Base-by-base conservation (phyloP, 148 eudicot genomes). In the Dysphania ambrosioides region DNA sequence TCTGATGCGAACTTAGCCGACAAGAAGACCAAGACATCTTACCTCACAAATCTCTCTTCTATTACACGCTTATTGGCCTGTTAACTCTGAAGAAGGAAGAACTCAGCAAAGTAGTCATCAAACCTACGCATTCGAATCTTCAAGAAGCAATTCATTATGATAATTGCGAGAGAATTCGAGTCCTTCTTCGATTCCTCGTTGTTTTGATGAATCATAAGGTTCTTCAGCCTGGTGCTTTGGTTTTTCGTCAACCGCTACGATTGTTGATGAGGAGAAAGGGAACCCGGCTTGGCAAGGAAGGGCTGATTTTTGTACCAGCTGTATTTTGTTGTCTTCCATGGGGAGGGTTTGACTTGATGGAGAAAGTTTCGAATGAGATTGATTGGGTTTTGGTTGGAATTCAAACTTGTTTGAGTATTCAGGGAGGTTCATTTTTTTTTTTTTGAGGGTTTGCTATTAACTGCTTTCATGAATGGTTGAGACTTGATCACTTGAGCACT, bases 211-310 rank as follows among this genome's bases (percentile, higher is more conserved):
- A 93, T 83, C 88, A 97, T 85, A 96, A 96, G 87, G 96, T 96
- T 77, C 75, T 96, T 66, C 93, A 85, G 74, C 97, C 99, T 26
- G 82, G 83, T 81, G 82, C 97, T 41, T 63, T 96, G 59, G 91
- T 92, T 19, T 96, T 71, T 96, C 99, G 30, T 96, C 99, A 34
- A 97, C 99, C 73, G 97, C 97, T 8, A 96, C 99, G 27, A 96
- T 87, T 42, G 91, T 96, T 70, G 99, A 96, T 72, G 99, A 96
- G 70, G 99, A 96, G 76, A 96, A 89, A 81, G 99, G 99, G 71
- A 96, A 92, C 78, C 99, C 99, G 9, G 82, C 97, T 68, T 96
- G 99, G 97, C 99, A 96, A 91, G 97, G 97, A 73, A 78, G 97
- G 62, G 99, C 97, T 36, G 99, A 96, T 86, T 96, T 92, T 71